These are phyloP conservation scores for Pythium apleroticum DNA, from an alignment of 352 stramenopile genomes.

Conservation along the genomic window DNA sequence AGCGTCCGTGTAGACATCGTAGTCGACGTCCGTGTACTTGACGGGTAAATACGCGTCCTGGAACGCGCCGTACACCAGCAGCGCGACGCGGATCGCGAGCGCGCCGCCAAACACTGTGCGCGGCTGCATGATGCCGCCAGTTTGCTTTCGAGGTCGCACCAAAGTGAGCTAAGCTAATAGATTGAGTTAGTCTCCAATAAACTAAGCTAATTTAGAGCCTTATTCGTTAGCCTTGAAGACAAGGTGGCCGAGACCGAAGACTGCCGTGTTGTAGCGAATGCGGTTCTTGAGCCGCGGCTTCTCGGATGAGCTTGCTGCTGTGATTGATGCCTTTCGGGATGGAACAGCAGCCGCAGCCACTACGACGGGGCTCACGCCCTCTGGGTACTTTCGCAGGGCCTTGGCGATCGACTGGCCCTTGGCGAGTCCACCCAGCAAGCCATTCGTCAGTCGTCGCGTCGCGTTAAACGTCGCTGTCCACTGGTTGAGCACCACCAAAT, in stretches of 20 bases:
- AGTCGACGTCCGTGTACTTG: constrained; percentile 99
- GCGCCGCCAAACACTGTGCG: constrained; percentile 45
- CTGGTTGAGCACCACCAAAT: constrained; percentile 75
- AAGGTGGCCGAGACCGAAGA: constrained; percentile 68
- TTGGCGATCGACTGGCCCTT: constrained; percentile 62
- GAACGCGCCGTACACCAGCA: constrained; percentile 72
- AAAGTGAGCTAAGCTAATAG: constrained; percentile 1
- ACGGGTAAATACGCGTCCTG: constrained; percentile 78
- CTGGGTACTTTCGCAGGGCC: constrained; percentile 53
- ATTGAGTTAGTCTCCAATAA: not conserved
- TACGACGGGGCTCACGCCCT: constrained; percentile 27
- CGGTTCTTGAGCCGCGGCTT: constrained; percentile 60
- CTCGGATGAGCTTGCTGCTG: too few relatives aligned
- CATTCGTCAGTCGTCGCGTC: constrained; percentile 61
- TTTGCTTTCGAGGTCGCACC: not conserved
- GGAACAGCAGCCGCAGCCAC: not conserved
- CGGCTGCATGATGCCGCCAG: constrained; percentile 30
- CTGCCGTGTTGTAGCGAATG: constrained; percentile 63
- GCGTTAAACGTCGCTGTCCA: constrained; percentile 78
- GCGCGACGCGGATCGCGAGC: constrained; percentile 54
- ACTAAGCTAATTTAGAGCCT: constrained; percentile 3
- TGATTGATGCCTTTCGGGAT: constrained; percentile 3
- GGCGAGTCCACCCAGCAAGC: constrained; percentile 45
- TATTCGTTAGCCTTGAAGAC: constrained; percentile 45
- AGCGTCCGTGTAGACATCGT: constrained; percentile 98